Evolutionary conservation across 352 stramenopile species (phyloP), one percentile per base, ranked within the genome.

Genomic region (Phytopythium aichiense): DNA sequence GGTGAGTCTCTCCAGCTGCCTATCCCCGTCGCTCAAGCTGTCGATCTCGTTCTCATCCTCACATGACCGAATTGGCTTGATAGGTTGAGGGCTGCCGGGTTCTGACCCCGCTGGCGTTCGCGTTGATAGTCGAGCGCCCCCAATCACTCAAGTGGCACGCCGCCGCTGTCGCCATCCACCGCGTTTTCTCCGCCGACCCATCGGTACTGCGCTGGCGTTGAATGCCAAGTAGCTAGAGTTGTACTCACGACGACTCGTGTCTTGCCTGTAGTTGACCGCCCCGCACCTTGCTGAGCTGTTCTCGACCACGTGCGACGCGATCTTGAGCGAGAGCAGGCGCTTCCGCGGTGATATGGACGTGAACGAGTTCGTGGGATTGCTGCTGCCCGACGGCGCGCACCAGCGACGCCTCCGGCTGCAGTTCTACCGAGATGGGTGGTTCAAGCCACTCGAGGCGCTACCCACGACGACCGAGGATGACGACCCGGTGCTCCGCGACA

Each of bases 61-160:
- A 48, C 2, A 46, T 48, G 42, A 23, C 59, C 22, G 33, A 18
- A 11, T 20, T 42, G 12, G 15, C 16, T 58, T 30, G 7, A n/a
- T 20, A 83, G 74, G 64, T 82, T 1, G 55, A 77, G 33, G 66
- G 67, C 4, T 72, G 65, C 59, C 70, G 72, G 25, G 51, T 88
- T 1, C 48, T 92, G 20, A 78, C 78, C 23, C 72, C 79, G 18
- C 61, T 91, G 18, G 64, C 83, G 8, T 91, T 91, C 50, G 73
- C 77, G 0, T 63, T 93, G 35, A 68, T 87, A 22, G 57, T 76
- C 18, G 72, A 88, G 40, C 80, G 75, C 1, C 54, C 69, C 4
- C 66, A 73, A 13, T 89, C 80, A 7, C 66, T 91, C 12, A 90
- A 89, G 66, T 90, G 84, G 81, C 68, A 75, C 9, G 75, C 79